Percentiles rank a stretch among this genome's conserved stretches.
phyloP scores from a whole-genome alignment of 768 basidiomycete species.

The Paxillus rubicundulus region DNA sequence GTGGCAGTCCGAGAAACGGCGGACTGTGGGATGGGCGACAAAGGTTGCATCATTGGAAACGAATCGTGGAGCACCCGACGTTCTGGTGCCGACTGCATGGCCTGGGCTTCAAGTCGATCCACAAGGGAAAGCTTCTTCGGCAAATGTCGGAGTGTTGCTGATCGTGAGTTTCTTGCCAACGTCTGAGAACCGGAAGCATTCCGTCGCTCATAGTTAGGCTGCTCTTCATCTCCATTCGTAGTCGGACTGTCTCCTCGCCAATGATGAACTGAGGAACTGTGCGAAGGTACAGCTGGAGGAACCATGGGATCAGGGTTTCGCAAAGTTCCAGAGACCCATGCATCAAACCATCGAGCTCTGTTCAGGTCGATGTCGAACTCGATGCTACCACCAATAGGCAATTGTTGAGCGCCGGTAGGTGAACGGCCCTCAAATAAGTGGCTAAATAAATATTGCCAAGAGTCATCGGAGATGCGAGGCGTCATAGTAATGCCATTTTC shows the following conservation, averaged over 20 bases:
- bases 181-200: conserved; percentile 26
- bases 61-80: conserved; percentile 8
- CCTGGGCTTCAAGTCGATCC: conserved; percentile 54
- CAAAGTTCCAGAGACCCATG: conserved; percentile 61
- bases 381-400: conserved; percentile 72
- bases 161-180: conserved; percentile 12
- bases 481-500: conserved; percentile 55
- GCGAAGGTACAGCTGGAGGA: conserved; percentile 36
- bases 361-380: conserved; percentile 84
- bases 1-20: conserved; percentile 55
- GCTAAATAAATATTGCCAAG: conserved; percentile 71
- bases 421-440: conserved; percentile 50
- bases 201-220: conserved; percentile 36
- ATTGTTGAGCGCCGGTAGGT: conserved; percentile 31
- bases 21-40: conserved; percentile 64
- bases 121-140: conserved; percentile 70
- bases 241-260: conserved; percentile 55
- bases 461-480: conserved; percentile 75
- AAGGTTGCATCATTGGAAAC: conserved; percentile 25
- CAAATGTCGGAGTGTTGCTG: conserved; percentile 44
- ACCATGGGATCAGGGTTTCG: conserved; percentile 42
- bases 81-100: conserved; percentile 37
- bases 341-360: conserved; percentile 74
- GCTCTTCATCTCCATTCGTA: conserved; percentile 42
- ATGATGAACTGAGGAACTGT: conserved; percentile 46